Evolutionary conservation across 106 monocot genomes (phyloP).

Genomic region (Phalaenopsis equestris): DNA sequence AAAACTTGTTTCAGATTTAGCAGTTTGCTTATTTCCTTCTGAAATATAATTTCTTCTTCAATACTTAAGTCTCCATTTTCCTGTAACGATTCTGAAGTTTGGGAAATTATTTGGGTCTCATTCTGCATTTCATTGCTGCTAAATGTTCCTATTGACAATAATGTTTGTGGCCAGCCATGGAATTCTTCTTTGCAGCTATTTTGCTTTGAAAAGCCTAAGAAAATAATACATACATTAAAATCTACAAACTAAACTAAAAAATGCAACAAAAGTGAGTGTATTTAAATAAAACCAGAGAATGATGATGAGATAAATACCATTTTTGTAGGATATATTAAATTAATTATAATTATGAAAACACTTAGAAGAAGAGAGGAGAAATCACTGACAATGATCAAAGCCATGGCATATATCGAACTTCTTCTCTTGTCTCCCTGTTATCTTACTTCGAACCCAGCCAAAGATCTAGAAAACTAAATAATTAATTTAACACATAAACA

Average conservation of each 20-base stretch:
- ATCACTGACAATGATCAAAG: conserved; percentile 10
- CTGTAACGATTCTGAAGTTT: not conserved
- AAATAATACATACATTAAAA: not conserved
- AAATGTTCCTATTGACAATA: not conserved
- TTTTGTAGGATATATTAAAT: too few species aligned
- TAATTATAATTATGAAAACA: not conserved
- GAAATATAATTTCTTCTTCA: not conserved
- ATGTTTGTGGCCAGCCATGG: not conserved
- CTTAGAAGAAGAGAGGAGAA: not conserved
- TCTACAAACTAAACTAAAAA: not conserved
- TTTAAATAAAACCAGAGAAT: too few species aligned
- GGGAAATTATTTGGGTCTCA: not conserved
- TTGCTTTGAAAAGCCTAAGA: not conserved
- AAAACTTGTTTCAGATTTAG: not conserved
- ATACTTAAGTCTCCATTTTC: not conserved
- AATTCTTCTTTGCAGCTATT: not conserved
- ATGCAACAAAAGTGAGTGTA: not conserved
- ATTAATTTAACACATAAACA: not conserved
- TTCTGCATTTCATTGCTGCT: not conserved
- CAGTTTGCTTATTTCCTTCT: not conserved
- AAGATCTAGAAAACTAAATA: conserved; percentile 3
- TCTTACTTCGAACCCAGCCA: conserved; percentile 16
- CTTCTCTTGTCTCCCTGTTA: conserved; percentile 15
- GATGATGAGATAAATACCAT: too few species aligned
- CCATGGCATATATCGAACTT: conserved; percentile 2